Percentiles rank a stretch among this genome's conserved stretches.
phyloP scores from a whole-genome alignment of 2,329 filamentous ascomycete genomes.

The Aspergillus sp. region DNA sequence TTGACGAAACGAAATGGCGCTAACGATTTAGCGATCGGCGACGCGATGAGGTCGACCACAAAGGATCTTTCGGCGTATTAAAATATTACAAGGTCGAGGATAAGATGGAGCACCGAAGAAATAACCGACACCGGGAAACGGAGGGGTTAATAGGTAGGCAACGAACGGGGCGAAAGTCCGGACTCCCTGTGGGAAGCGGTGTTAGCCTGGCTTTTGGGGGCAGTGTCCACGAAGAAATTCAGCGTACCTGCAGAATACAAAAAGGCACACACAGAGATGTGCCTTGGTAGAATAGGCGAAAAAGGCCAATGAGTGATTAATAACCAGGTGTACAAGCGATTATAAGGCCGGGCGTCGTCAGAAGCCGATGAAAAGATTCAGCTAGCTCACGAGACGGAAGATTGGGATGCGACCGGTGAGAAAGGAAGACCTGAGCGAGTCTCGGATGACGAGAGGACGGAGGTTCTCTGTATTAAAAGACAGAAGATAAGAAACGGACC shows the following conservation, averaged over 20 bases:
- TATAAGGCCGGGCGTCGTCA: conserved; percentile 19
- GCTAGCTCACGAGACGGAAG: conserved; percentile 15
- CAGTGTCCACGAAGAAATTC: not conserved
- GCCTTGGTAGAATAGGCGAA: conserved; percentile 8
- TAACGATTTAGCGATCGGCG: conserved; percentile 27
- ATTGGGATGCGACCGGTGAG: conserved; percentile 28
- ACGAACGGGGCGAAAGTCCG: conserved; percentile 13
- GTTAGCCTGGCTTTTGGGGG: conserved; percentile 14
- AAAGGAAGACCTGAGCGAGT: conserved; percentile 23
- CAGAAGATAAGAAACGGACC: conserved; percentile 19
- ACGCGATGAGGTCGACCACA: conserved; percentile 14
- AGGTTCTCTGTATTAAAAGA: conserved; percentile 21
- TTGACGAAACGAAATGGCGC: conserved; percentile 15
- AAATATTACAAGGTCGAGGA: conserved; percentile 32
- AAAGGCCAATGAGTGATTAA: conserved; percentile 21
- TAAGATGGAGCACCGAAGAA: conserved; percentile 19
- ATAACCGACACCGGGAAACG: conserved; percentile 12
- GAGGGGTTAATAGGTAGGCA: conserved; percentile 20
- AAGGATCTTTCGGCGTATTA: conserved; percentile 28
- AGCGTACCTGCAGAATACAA: conserved; percentile 21
- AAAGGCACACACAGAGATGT: conserved; percentile 11
- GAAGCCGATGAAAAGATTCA: conserved; percentile 14
- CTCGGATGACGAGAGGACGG: conserved; percentile 20
- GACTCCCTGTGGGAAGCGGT: not conserved
- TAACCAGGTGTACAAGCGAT: conserved; percentile 23